Conservation (phyloP, 352 stramenopile genomes). For the Pythium dissimile region DNA sequence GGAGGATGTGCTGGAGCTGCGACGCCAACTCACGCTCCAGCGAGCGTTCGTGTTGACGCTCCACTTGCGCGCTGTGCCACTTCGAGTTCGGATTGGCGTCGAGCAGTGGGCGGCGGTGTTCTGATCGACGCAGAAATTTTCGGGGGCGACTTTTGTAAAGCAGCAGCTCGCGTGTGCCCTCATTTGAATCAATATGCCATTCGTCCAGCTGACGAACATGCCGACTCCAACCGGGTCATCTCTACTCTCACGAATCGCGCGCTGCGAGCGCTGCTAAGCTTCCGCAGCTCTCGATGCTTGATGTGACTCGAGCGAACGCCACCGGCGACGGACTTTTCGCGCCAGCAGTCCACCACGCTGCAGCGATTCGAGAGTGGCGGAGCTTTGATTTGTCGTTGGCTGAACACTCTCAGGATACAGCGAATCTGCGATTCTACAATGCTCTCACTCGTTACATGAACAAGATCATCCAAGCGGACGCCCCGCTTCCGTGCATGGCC, state of each 20-base stretch:
- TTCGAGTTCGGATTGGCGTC: not conserved
- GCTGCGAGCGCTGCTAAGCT: not conserved
- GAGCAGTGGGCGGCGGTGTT: not conserved
- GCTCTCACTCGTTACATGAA: too few relatives aligned
- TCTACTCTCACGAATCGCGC: not conserved
- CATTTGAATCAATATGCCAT: not conserved
- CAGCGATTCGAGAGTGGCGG: too few relatives aligned
- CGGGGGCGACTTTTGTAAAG: conserved; percentile 6
- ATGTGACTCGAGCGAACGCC: not conserved
- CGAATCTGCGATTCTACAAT: too few relatives aligned
- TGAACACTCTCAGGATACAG: too few relatives aligned
- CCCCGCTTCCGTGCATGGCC: too few relatives aligned
- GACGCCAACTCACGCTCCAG: not conserved
- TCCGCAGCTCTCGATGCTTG: not conserved
- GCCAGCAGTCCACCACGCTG: not conserved
- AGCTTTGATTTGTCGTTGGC: too few relatives aligned
- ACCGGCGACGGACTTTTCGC: not conserved
- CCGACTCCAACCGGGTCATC: not conserved
- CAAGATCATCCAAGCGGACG: too few relatives aligned
- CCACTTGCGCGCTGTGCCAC: not conserved
- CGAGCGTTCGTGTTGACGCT: not conserved
- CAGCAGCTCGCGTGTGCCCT: not conserved
- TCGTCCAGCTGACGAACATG: not conserved
- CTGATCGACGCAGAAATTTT: too few relatives aligned
- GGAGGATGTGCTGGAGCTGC: not conserved